Percentiles rank a stretch among this genome's conserved stretches.
Conservation (phyloP, 495 filamentous ascomycete genomes). For the Pyrenopolyporus hunteri region DNA sequence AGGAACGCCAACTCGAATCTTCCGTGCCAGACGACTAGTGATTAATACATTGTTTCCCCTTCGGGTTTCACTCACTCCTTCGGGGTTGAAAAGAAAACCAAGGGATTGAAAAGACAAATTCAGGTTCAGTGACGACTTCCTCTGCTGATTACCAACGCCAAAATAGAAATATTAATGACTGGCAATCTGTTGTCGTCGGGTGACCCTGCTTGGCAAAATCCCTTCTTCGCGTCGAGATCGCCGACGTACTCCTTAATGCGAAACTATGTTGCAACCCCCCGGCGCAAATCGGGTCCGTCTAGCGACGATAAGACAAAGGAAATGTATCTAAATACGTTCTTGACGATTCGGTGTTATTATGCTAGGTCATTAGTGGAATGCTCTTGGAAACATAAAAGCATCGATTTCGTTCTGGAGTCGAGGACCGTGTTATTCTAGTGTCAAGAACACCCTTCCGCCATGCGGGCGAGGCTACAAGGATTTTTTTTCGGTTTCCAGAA, state of each 20-base stretch:
- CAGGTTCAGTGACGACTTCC: background rate
- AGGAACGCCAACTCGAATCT: background rate
- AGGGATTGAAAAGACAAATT: conserved; percentile 23
- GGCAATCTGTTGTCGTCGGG: background rate
- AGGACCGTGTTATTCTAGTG: background rate
- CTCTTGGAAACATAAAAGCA: conserved; percentile 1
- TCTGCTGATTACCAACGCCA: conserved; percentile 10
- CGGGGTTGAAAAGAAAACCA: conserved; percentile 14
- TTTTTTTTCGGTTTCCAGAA: background rate
- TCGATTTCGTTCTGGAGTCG: background rate
- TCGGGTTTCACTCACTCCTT: background rate
- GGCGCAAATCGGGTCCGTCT: conserved; percentile 23
- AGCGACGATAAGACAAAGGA: conserved; percentile 36
- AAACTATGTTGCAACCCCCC: conserved; percentile 24
- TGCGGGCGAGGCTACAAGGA: conserved; percentile 1
- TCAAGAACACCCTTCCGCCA: conserved; percentile 13
- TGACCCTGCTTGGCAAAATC: conserved; percentile 8
- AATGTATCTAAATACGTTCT: conserved; percentile 30
- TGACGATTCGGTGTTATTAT: conserved; percentile 4
- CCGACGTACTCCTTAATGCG: conserved; percentile 25
- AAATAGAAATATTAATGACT: background rate
- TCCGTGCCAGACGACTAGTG: conserved; percentile 8
- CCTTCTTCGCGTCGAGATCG: conserved; percentile 14
- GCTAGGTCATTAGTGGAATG: conserved; percentile 5
- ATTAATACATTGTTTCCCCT: conserved; percentile 24